A percentile compares a stretch with the other conserved stretches of the same genome.
Evolutionary conservation across 768 basidiomycete species (phyloP).

Genomic region (Tylopilus plumbeoviolaceoides): DNA sequence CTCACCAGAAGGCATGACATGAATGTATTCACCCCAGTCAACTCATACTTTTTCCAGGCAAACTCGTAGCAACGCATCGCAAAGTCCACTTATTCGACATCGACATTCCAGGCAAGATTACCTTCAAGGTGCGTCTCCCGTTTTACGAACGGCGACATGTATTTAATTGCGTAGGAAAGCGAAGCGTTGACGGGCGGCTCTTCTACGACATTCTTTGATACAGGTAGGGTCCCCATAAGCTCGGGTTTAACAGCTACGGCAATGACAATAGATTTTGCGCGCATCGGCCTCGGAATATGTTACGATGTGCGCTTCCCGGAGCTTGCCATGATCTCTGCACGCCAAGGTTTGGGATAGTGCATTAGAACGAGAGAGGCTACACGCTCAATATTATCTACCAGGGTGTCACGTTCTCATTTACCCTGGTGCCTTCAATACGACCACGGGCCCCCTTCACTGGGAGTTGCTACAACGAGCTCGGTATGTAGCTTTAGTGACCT

Average conservation of each 20-base stretch:
- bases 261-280: conserved; percentile 74
- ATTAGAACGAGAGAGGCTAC: not conserved
- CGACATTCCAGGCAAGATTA: conserved; percentile 91
- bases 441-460: conserved; percentile 97
- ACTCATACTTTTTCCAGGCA: conserved; percentile 45
- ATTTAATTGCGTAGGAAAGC: conserved; percentile 61
- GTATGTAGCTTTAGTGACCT: conserved; percentile 33
- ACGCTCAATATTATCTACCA: conserved; percentile 27
- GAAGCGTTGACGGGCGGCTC: conserved; percentile 80
- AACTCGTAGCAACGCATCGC: conserved; percentile 82
- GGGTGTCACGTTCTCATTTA: conserved; percentile 89
- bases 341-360: conserved; percentile 54
- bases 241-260: not conserved
- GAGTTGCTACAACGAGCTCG: conserved; percentile 82
- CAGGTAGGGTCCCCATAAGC: conserved; percentile 47
- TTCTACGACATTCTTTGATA: conserved; percentile 77
- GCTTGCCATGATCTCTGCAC: conserved; percentile 84
- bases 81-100: conserved; percentile 98
- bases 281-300: conserved; percentile 93
- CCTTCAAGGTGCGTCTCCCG: conserved; percentile 61
- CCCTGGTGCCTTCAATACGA: conserved; percentile 92
- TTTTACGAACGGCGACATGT: not conserved
- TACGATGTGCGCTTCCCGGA: conserved; percentile 97
- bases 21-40: not conserved
- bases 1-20: conserved; percentile 60